Evolutionary conservation across 2,329 filamentous ascomycete species (phyloP), one percentile per base, ranked within the genome.

Genomic region (Fusarium floridanum): DNA sequence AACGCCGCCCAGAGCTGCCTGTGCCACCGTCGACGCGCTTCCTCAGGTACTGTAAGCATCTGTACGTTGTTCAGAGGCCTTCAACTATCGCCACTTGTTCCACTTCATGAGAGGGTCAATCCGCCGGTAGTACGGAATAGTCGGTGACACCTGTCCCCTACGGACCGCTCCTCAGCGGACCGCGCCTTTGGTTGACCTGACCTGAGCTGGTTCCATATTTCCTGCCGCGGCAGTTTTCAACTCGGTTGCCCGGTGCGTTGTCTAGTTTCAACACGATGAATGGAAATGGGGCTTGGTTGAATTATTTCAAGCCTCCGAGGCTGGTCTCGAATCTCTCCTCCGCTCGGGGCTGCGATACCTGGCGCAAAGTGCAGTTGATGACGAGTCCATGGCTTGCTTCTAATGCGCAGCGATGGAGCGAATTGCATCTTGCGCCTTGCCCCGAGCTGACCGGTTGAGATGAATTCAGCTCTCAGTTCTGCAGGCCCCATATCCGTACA

Each of bases 121-220:
- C 29, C 17, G 45, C 45, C 29, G 37, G 55, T 36, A 50, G 34
- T 39, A 57, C 29, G 24, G 56, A 45, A 29, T 53, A 64, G 66
- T 57, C 64, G 70, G 72, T 68, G 66, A 68, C 61, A 60, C 16
- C 48, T 48, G 53, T 68, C 10, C 36, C 50, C 27, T 29, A 32
- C 61, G 61, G 61, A 32, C 61, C 61, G 61, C 61, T 63, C 29
- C 43, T 50, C n/a, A 43, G 24, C 61, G 61, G 48, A 20, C 61
- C 62, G 50, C 62, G 32, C 27, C 37, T 36, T 64, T 55, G 48
- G 34, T 45, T 59, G 62, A 45, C 48, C 27, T 53, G 48, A 32
- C 27, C 27, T 53, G 27, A 55, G 27, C 27, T 17, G 14, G 61
- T 43, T 48, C 61, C 48, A 48, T 55, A 45, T 29, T 41, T 55